Percentiles rank a stretch among this genome's conserved stretches.
These are phyloP conservation scores for Cladosporium velox DNA, from an alignment of 2,329 filamentous ascomycete species.

Conservation along the genomic window DNA sequence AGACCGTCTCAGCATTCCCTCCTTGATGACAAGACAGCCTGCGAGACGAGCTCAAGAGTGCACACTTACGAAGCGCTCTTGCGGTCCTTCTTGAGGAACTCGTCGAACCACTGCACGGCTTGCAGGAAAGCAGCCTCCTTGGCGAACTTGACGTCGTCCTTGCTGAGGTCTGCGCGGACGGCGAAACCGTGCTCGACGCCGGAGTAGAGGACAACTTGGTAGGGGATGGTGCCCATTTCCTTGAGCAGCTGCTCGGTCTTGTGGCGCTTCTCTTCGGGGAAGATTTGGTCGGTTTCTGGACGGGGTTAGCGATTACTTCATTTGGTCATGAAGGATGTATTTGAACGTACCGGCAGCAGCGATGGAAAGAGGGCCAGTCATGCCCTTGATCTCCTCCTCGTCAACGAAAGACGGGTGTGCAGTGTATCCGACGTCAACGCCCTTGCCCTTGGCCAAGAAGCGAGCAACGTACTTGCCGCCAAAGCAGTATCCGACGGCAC, in stretches of 20 bases:
- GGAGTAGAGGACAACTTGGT: slow-evolving; percentile 76
- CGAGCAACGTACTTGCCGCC: slow-evolving; percentile 61
- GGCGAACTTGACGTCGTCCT: slow-evolving; percentile 63
- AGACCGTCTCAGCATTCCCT: neutral
- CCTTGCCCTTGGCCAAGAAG: slow-evolving; percentile 58
- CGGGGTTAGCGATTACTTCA: neutral
- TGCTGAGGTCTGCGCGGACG: slow-evolving; percentile 64
- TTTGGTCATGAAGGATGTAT: neutral
- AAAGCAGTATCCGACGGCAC: slow-evolving; percentile 53
- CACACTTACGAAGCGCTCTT: slow-evolving; percentile 17
- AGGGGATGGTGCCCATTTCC: slow-evolving; percentile 53
- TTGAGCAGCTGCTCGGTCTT: slow-evolving; percentile 62
- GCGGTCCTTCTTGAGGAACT: slow-evolving; percentile 51
- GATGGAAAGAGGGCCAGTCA: slow-evolving; percentile 61
- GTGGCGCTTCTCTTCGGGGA: slow-evolving; percentile 57
- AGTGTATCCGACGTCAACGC: slow-evolving; percentile 67
- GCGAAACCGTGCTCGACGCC: slow-evolving; percentile 74
- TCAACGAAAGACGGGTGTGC: slow-evolving; percentile 78
- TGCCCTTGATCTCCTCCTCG: slow-evolving; percentile 59
- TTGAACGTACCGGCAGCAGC: slow-evolving; percentile 57
- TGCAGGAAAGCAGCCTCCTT: slow-evolving; percentile 82
- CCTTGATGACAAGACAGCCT: neutral
- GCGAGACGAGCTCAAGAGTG: neutral
- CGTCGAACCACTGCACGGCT: slow-evolving; percentile 75
- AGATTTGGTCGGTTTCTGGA: slow-evolving; percentile 60